Evolutionary conservation across 1,284 basidiomycete species (phyloP).

Genomic region (Austroboletus novae-zelandiae): DNA sequence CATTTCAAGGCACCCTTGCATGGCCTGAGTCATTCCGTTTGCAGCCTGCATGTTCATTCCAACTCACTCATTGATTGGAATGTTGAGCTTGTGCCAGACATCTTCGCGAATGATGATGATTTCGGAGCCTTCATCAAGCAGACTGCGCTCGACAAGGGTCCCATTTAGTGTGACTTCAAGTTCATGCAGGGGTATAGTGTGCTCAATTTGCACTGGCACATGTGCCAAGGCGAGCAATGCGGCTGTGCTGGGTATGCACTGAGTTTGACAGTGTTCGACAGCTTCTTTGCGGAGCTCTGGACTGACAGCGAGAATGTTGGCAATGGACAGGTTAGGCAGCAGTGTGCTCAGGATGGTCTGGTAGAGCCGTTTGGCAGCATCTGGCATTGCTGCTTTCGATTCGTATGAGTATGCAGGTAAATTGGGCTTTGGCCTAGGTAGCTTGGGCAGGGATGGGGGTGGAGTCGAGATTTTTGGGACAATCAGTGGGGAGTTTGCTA

Average conservation of each 20-base stretch:
- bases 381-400: constrained; percentile 1
- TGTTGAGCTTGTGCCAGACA: neutral
- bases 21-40: constrained; percentile 10
- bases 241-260: neutral
- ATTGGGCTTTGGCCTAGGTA: neutral
- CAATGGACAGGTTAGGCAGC: constrained; percentile 8
- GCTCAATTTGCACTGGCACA: neutral
- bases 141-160: fast-evolving
- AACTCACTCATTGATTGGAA: neutral
- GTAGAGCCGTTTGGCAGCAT: neutral
- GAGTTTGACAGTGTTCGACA: constrained; percentile 8
- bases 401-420: constrained; percentile 5
- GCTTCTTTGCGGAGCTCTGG: constrained; percentile 10
- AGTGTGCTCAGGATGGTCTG: constrained; percentile 3
- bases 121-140: constrained; percentile 11
- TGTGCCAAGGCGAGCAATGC: too few relatives aligned
- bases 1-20: constrained; percentile 10
- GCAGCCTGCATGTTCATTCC: constrained; percentile 20
- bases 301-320: constrained; percentile 16
- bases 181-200: neutral
- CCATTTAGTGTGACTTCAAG: constrained; percentile 2
- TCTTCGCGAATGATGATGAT: constrained; percentile 7
- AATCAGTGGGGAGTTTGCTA: too few relatives aligned
- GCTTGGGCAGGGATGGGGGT: neutral
- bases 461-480: neutral